Evolutionary conservation across 306 rosid genomes (phyloP), one percentile per base, ranked within the genome.

Genomic region (Lablab purpureus): DNA sequence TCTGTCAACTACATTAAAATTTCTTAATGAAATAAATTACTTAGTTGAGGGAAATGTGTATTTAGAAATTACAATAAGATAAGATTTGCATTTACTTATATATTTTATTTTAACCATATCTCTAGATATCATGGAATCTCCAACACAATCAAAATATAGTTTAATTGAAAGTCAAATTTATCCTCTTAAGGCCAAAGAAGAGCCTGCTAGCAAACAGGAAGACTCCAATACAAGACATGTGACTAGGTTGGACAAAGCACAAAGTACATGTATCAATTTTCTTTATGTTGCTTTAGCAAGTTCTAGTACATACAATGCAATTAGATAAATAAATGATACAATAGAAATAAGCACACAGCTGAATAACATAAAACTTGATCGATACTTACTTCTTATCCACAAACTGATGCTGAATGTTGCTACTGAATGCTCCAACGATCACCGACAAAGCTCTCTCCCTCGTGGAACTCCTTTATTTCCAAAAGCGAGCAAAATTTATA

Each of bases 331-430:
- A 68, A 73, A 43, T 52, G 14, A 43, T 5, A 18, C 2, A 55
- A 67, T 32, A 14, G 13, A 18, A 19, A 32, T 4, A 49, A 19
- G 34, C 65, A 37, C 10, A 55, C 0, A 18, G 10, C 23, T 77
- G 56, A 13, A 28, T 25, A 52, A 15, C 13, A 27, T 64, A 25
- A 67, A 56, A 49, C 22, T 30, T 9, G 41, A 28, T 18, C 84
- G 32, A 46, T 41, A 27, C 97, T 86, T 85, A 92, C 99, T 92
- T 95, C 80, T 90, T 91, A 28, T 95, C 96, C 67, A 91, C 88
- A 76, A 91, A 92, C 49, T 88, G 84, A 85, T 90, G 86, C 85
- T 92, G 99, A 88, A 92, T 13, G 68, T 80, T 83, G 88, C 82
- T 86, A 78, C 81, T 90, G 79, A 95, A 87, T 21, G 97, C 88